phyloP scores from a whole-genome alignment of 257 asterid genomes.

The Ilex aquifolium region DNA sequence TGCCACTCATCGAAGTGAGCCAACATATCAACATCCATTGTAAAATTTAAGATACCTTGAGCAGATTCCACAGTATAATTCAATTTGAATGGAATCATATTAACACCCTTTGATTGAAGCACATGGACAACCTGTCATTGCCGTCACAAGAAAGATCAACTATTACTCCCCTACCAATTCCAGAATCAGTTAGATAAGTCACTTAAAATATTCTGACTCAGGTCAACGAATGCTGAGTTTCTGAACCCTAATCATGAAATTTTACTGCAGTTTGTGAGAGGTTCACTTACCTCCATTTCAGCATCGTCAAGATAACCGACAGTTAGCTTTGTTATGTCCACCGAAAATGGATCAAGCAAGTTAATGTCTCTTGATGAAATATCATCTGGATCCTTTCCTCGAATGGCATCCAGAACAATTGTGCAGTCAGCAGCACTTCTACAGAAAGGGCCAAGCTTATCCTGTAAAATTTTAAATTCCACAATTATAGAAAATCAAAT shows the following conservation, averaged over 20 bases:
- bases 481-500: not conserved
- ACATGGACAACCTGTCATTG: slow-evolving; percentile 55
- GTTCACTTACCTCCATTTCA: slow-evolving; percentile 66
- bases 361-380: slow-evolving; percentile 66
- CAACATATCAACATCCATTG: slow-evolving; percentile 92
- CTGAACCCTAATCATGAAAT: no score
- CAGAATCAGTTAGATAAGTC: no score
- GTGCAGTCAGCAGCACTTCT: slow-evolving; percentile 82
- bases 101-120: slow-evolving; percentile 67
- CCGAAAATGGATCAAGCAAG: slow-evolving; percentile 60
- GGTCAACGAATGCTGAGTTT: no score
- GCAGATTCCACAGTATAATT: slow-evolving; percentile 77
- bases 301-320: slow-evolving; percentile 95
- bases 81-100: slow-evolving; percentile 72
- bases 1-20: slow-evolving; percentile 97
- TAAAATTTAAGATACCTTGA: slow-evolving; percentile 88
- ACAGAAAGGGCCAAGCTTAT: slow-evolving; percentile 89
- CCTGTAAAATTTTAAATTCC: slow-evolving; percentile 16
- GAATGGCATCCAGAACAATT: slow-evolving; percentile 56
- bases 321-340: slow-evolving; percentile 60
- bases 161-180: no score
- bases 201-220: no score
- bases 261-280: no score
- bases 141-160: not conserved
- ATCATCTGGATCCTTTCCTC: slow-evolving; percentile 83